Percentiles rank a stretch among this genome's conserved stretches.
Conservation (phyloP, 192 early-diverging fungal species). For the Mortierella hygrophila region DNA sequence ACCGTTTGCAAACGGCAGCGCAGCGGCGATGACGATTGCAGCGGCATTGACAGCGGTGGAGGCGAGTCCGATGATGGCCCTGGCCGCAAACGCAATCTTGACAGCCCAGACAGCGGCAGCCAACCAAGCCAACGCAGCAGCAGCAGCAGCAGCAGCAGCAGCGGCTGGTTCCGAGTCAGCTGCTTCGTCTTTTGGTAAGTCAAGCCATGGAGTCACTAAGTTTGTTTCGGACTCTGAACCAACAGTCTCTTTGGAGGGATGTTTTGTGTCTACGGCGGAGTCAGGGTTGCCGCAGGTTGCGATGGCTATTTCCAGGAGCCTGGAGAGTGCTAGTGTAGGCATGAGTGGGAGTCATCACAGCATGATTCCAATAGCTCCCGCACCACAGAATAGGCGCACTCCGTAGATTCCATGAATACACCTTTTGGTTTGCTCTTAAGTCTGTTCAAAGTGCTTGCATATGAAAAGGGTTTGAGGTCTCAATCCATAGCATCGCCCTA, state of each 20-base stretch:
- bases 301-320: not conserved
- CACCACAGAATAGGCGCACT: not conserved
- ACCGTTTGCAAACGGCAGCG: not conserved
- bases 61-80: slow-evolving; percentile 29
- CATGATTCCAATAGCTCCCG: not conserved
- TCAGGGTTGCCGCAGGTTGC: not conserved
- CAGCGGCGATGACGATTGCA: slow-evolving; percentile 34
- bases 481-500: slow-evolving; percentile 17
- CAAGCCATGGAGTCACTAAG: not conserved
- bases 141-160: not conserved
- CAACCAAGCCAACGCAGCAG: slow-evolving; percentile 3
- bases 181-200: not conserved
- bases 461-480: not conserved
- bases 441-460: not conserved
- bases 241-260: not conserved
- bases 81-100: slow-evolving; percentile 31
- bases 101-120: slow-evolving; percentile 23
- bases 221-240: not conserved
- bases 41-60: slow-evolving; percentile 28
- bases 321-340: not conserved
- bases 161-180: not conserved
- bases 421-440: not conserved
- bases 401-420: not conserved
- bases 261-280: not conserved
- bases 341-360: not conserved